phyloP scores from a whole-genome alignment of 1,139 yeast genomes.

The Zygoascus meyerae region DNA sequence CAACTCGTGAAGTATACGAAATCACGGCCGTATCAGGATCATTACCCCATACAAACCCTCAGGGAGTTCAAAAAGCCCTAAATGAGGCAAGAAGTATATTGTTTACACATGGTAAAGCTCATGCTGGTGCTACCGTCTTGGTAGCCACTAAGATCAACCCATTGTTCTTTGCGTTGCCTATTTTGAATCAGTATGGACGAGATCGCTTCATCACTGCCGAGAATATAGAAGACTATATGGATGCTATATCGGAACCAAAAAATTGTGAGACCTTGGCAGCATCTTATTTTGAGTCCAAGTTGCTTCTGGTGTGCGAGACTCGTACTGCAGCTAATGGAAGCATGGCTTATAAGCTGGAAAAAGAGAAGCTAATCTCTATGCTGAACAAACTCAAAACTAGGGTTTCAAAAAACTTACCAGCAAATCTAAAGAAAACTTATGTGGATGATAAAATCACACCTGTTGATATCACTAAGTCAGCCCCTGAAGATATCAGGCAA shows the following conservation, averaged over 20 bases:
- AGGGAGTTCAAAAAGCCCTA: constrained; percentile 13
- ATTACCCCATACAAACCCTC: constrained; percentile 14
- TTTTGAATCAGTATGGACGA: constrained; percentile 19
- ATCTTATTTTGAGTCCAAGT: constrained; percentile 4
- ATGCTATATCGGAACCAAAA: constrained; percentile 4
- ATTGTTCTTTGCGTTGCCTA: constrained; percentile 27
- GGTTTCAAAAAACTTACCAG: constrained; percentile 18
- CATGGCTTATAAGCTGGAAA: constrained; percentile 20
- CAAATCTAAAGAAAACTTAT: constrained; percentile 12
- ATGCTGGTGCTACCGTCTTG: constrained; percentile 25
- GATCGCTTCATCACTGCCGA: constrained; percentile 28
- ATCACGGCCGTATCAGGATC: constrained; percentile 23
- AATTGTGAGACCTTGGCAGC: constrained; percentile 12
- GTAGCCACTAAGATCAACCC: constrained; percentile 32
- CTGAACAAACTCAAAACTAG: constrained; percentile 19
- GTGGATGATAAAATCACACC: constrained; percentile 25
- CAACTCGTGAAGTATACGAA: constrained; percentile 21
- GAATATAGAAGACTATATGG: constrained; percentile 28
- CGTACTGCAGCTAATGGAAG: constrained; percentile 16
- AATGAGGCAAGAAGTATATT: constrained; percentile 24
- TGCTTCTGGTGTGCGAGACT: constrained; percentile 16
- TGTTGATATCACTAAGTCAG: constrained; percentile 20
- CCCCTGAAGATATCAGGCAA: constrained; percentile 22
- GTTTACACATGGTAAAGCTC: constrained; percentile 16
- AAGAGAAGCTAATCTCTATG: constrained; percentile 18